Evolutionary conservation across 192 early-diverging fungal species (phyloP).

Genomic region (Coemansia brasiliensis): DNA sequence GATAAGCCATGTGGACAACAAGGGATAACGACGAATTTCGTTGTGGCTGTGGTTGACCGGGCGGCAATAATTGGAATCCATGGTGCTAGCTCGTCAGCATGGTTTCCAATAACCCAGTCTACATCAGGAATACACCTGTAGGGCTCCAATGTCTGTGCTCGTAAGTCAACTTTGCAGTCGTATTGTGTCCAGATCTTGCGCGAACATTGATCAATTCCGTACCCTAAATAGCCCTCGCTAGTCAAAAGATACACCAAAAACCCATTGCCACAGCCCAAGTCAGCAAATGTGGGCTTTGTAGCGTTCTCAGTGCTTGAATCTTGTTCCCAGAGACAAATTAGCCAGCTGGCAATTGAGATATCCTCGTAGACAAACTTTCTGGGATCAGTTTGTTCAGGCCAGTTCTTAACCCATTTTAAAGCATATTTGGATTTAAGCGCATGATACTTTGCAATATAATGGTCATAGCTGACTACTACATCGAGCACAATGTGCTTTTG

Average conservation of each 20-base stretch:
- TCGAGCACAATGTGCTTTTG: slow-evolving; percentile 71
- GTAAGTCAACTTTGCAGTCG: slow-evolving; percentile 39
- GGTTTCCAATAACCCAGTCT: slow-evolving; percentile 86
- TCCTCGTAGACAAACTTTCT: slow-evolving; percentile 86
- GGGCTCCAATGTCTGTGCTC: slow-evolving; percentile 61
- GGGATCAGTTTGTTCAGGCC: slow-evolving; percentile 84
- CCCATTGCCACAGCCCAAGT: slow-evolving; percentile 87
- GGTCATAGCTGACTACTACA: slow-evolving; percentile 66
- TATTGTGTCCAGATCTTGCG: slow-evolving; percentile 77
- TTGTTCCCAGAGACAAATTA: slow-evolving; percentile 73
- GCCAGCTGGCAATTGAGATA: slow-evolving; percentile 80
- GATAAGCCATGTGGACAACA: slow-evolving; percentile 80
- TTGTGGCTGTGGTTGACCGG: slow-evolving; percentile 9
- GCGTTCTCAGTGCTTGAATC: slow-evolving; percentile 1
- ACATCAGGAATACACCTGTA: slow-evolving; percentile 14
- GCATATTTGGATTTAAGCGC: slow-evolving; percentile 70
- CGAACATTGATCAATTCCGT: slow-evolving; percentile 70
- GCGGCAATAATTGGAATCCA: slow-evolving; percentile 82
- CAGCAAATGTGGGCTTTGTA: slow-evolving; percentile 64
- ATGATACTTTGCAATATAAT: slow-evolving; percentile 64
- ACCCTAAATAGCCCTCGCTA: slow-evolving; percentile 69
- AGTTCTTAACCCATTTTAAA: slow-evolving; percentile 63
- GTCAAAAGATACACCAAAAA: slow-evolving; percentile 71
- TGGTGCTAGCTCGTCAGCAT: slow-evolving; percentile 83
- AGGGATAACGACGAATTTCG: slow-evolving; percentile 72